Percentiles rank a stretch among this genome's conserved stretches.
Evolutionary conservation across 2,329 filamentous ascomycete genomes (phyloP).

Genomic region (Ophiocordyceps sinensis): DNA sequence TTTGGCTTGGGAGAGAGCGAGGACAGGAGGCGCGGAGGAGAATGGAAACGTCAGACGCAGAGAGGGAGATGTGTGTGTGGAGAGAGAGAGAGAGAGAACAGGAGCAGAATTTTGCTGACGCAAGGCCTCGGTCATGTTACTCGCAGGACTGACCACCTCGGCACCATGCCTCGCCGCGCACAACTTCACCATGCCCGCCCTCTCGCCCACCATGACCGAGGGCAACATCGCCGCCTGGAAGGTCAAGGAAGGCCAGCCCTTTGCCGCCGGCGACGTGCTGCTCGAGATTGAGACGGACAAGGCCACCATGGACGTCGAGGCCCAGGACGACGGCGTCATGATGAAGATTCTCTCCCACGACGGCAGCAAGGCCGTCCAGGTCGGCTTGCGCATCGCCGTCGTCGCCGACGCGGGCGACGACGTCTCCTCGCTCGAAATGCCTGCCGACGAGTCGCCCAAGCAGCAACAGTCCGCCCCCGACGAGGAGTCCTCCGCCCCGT

Average conservation of each 20-base stretch:
- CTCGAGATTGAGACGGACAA: conserved; percentile 92
- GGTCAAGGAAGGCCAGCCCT: conserved; percentile 75
- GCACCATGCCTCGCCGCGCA: conserved; percentile 55
- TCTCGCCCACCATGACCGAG: conserved; percentile 89
- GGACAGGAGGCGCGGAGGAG: neutral
- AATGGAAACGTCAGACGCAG: neutral
- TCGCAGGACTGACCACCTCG: conserved; percentile 48
- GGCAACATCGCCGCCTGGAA: conserved; percentile 78
- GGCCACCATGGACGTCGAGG: conserved; percentile 89
- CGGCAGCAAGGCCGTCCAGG: conserved; percentile 62
- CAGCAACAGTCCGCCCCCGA: conserved; percentile 17
- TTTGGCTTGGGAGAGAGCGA: too few species aligned
- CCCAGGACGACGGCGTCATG: conserved; percentile 75
- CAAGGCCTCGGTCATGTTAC: too few species aligned
- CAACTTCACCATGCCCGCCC: conserved; percentile 82
- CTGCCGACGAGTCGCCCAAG: conserved; percentile 42
- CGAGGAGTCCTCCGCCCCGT: neutral
- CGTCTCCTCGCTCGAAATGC: conserved; percentile 57
- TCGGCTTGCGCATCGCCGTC: conserved; percentile 70
- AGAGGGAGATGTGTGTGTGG: too few species aligned
- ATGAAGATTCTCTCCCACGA: conserved; percentile 67
- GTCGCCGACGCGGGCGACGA: conserved; percentile 74
- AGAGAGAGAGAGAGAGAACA: too few species aligned
- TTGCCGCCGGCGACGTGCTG: conserved; percentile 70
- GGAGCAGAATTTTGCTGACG: neutral